Conservation (phyloP, 2,329 filamentous ascomycete species). For the Neoarthrinium moseri region DNA sequence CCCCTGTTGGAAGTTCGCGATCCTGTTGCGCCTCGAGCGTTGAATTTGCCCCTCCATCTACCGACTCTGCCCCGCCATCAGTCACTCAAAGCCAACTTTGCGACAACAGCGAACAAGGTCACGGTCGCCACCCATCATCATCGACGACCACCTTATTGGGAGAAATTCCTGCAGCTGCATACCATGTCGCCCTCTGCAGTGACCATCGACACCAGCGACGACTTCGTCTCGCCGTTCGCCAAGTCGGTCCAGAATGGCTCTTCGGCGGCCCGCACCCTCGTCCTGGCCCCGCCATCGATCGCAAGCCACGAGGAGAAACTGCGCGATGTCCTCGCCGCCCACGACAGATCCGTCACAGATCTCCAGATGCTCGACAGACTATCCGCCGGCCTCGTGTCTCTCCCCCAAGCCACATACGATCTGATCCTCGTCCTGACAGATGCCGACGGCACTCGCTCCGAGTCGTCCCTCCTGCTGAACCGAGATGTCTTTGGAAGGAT, state of each 20-base stretch:
- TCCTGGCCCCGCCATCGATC: slow-evolving; percentile 88
- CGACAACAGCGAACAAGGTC: not conserved
- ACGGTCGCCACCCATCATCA: too few relatives aligned
- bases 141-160: not conserved
- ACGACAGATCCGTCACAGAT: slow-evolving; percentile 77
- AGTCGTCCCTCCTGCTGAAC: slow-evolving; percentile 63
- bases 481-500: slow-evolving; percentile 68
- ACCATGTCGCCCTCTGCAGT: slow-evolving; percentile 52
- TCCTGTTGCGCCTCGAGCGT: not conserved
- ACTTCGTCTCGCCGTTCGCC: slow-evolving; percentile 19
- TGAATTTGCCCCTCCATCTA: not conserved
- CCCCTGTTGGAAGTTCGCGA: not conserved
- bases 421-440: slow-evolving; percentile 81
- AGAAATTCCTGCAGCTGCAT: slow-evolving; percentile 4
- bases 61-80: slow-evolving; percentile 5
- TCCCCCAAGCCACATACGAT: slow-evolving; percentile 79
- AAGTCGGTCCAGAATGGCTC: slow-evolving; percentile 18
- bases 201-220: slow-evolving; percentile 29
- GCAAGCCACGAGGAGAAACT: slow-evolving; percentile 81
- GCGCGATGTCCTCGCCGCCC: slow-evolving; percentile 65
- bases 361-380: slow-evolving; percentile 98
- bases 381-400: slow-evolving; percentile 73
- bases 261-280: slow-evolving; percentile 60
- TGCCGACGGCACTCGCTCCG: slow-evolving; percentile 64
- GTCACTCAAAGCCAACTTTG: slow-evolving; percentile 2